Percentiles rank a stretch among this genome's conserved stretches.
These are phyloP conservation scores for Diaporthe eres DNA, from an alignment of 2,329 filamentous ascomycete species.

Conservation along the genomic window DNA sequence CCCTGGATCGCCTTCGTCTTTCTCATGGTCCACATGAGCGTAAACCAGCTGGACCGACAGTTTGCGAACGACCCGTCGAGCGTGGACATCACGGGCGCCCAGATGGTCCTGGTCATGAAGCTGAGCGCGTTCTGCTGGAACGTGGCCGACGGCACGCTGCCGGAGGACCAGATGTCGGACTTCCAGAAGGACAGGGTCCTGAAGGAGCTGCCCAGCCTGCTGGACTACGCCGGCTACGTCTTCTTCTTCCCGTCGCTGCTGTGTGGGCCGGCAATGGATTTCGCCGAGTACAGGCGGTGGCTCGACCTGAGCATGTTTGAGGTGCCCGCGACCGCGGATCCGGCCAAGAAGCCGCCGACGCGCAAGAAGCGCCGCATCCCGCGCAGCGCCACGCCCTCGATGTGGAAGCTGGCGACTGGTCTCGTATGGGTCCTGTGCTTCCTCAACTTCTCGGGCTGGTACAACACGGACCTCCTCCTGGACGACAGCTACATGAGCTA, in stretches of 20 bases:
- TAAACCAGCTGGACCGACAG: conserved; percentile 89
- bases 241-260: conserved; percentile 95
- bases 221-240: conserved; percentile 92
- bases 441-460: conserved; percentile 78
- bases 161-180: conserved; percentile 84
- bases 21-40: conserved; percentile 94
- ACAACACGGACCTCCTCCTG: conserved; percentile 74
- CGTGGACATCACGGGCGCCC: conserved; percentile 92
- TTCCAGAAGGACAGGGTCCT: conserved; percentile 88
- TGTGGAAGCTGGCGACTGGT: conserved; percentile 80
- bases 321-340: conserved; percentile 83
- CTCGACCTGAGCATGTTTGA: conserved; percentile 97
- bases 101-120: conserved; percentile 99
- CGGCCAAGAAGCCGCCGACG: conserved; percentile 86
- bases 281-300: conserved; percentile 91
- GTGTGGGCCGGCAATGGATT: conserved; percentile 94
- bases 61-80: conserved; percentile 73
- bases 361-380: conserved; percentile 94
- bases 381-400: conserved; percentile 87
- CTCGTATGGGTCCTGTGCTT: conserved; percentile 85
- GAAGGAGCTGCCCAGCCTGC: conserved; percentile 77
- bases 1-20: conserved; percentile 97
- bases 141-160: conserved; percentile 89
- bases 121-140: conserved; percentile 98
- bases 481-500: conserved; percentile 77